Evolutionary conservation across 768 basidiomycete species (phyloP).

Genomic region (Obba rivulosa): DNA sequence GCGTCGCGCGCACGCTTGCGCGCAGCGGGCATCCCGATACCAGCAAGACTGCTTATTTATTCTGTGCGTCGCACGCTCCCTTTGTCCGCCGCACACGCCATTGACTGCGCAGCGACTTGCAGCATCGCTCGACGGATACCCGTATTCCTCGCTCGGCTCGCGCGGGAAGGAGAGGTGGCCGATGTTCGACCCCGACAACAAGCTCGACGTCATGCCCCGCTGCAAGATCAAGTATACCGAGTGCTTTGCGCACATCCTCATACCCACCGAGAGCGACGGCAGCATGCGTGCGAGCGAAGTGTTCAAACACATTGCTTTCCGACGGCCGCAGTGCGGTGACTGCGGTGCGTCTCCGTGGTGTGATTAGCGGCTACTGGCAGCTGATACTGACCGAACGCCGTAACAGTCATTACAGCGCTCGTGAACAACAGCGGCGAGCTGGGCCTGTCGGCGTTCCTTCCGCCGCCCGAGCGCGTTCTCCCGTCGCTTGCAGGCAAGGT

Average conservation of each 20-base stretch:
- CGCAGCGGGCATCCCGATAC: slow-evolving; percentile 11
- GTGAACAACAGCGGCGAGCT: slow-evolving; percentile 24
- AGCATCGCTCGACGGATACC: slow-evolving; percentile 31
- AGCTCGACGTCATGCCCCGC: slow-evolving; percentile 7
- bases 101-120: background rate
- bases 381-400: background rate
- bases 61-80: slow-evolving; percentile 13
- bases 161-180: slow-evolving; percentile 10
- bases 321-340: slow-evolving; percentile 30
- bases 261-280: background rate
- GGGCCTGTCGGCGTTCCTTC: slow-evolving; percentile 33
- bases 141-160: slow-evolving; percentile 18
- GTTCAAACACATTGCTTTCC: slow-evolving; percentile 31
- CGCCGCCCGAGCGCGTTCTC: slow-evolving; percentile 13
- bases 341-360: slow-evolving; percentile 16
- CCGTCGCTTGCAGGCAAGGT: slow-evolving; percentile 5
- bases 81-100: background rate
- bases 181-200: slow-evolving; percentile 4
- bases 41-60: slow-evolving; percentile 16
- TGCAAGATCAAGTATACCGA: slow-evolving; percentile 18
- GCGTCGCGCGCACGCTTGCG: slow-evolving; percentile 11
- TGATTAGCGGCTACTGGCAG: background rate
- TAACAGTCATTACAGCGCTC: slow-evolving; percentile 26
- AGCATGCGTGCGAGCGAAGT: slow-evolving; percentile 19
- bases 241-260: slow-evolving; percentile 13